Conservation (phyloP, 1,284 basidiomycete genomes). For the Moniliella sp. region DNA sequence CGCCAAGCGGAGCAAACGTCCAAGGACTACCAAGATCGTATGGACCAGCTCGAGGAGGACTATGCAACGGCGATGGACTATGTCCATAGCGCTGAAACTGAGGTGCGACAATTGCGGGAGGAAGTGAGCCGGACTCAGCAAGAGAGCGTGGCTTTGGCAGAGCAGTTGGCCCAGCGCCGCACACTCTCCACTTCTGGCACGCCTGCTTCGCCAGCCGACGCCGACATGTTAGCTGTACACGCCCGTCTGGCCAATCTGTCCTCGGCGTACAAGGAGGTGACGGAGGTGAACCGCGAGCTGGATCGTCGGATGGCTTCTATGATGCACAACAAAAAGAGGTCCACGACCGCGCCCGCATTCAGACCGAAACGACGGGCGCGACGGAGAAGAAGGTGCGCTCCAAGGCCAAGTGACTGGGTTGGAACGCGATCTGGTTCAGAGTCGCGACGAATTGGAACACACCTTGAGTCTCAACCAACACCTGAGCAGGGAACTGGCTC, state of each 20-base stretch:
- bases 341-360: conserved; percentile 3
- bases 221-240: conserved; percentile 21
- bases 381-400: conserved; percentile 8
- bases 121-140: no score
- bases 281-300: conserved; percentile 21
- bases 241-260: conserved; percentile 17
- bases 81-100: conserved; percentile 82
- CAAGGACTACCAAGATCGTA: conserved; percentile 30
- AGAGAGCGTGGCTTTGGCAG: no score
- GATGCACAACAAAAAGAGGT: conserved; percentile 9
- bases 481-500: conserved; percentile 3
- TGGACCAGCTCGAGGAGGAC: conserved; percentile 63
- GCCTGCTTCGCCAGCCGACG: background rate
- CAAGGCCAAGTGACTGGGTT: conserved; percentile 12
- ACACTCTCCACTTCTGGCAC: no score
- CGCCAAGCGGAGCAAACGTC: no score
- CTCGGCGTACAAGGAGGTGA: conserved; percentile 18
- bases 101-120: conserved; percentile 82
- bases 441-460: conserved; percentile 11
- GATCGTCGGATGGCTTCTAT: conserved; percentile 12
- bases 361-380: conserved; percentile 1
- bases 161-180: no score
- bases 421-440: conserved; percentile 8
- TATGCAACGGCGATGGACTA: conserved; percentile 69
- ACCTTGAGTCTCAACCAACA: conserved; percentile 16